Base-by-base conservation (phyloP, 352 stramenopile genomes). In the Pythium monospermum region DNA sequence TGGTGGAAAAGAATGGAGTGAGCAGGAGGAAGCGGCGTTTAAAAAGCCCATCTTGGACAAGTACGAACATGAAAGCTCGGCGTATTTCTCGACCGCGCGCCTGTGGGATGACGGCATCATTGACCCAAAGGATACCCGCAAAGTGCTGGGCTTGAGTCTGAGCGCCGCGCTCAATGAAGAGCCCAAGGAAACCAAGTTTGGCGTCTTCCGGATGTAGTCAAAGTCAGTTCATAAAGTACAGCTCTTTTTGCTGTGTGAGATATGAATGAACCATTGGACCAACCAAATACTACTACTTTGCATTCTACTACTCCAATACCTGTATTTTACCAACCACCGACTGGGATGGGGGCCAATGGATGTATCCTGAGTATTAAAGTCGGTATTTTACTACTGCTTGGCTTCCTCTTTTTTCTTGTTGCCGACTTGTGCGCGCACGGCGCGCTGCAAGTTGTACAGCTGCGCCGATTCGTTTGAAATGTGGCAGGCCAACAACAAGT, bases 91-190 rank as follows among this genome's bases (percentile, higher is more conserved):
- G 26, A 98, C 87, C 15, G 95, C 96, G 5, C 81, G 95, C 25
- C 73, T 99, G 25, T 99, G 96, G 96, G 96, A 99, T 68, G 96
- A 99, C 71, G 96, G 96, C 26, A 96, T 99, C 40, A 99, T 99
- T 61, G 83, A 98, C 49, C 93, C 96, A 2, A 90, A 89, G 54
- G 89, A 99, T 53, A 99, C 95, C 16, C 68, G 87, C 40, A 85
- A 91, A 49, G 76, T 96, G 25, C 59, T 95, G 18, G 85, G 81
- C 25, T 56, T 94, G 30, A 91, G 76, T 53, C 68, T 94, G 6
- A 83, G 73, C 42, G 81, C 75, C 39, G 83, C 76, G 16, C 54
- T 92, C 11, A 86, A 94, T 52, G 71, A 86, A 66, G 67, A 73
- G 66, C 65, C 61, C 30, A 54, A 83, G 60, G 69, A 85, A 48